Base-by-base conservation (phyloP, 148 eudicot species). In the Talinum fruticosum region DNA sequence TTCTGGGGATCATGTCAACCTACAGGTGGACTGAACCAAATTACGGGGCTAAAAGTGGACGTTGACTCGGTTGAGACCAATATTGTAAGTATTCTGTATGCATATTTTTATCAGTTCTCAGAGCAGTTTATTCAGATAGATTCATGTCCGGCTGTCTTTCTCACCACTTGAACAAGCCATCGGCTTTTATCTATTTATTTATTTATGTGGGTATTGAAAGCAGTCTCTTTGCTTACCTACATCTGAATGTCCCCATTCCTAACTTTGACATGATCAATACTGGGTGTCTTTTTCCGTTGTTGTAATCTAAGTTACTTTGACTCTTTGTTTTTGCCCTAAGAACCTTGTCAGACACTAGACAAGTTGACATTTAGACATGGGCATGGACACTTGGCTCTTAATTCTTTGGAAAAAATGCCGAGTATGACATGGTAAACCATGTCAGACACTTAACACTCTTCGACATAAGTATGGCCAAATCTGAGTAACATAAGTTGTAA, bases 1-100 rank as follows among this genome's bases (percentile, higher is more conserved):
- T 64, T 69, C 29, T 15, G 80, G 74, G 29, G 19, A 70, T 70
- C 26, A 34, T 66, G 32, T 23, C 71, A 53, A 38, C 24, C 49
- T 47, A 35, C 88, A 96, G 99, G 86, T 66, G 98, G 92, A 36
- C 83, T 96, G 77, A 93, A 85, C 85, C 84, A 85, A 78, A 90
- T 96, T 79, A 79, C 87, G 69, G 99, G 99, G 74, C 79, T 96
- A 24, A 88, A 85, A 81, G 98, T 90, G 59, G 93, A 96, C 78
- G 37, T 85, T 15, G 78, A 45, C 81, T 73, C 95, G 54, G 98
- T 96, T 38, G 95, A 96, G 86, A 96, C 98, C 62, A 96, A 96
- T 79, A 96, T 96, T 47, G 99, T 96, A 79, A 90, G 99, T 88
- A 10, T 28, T 74, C 74, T 73, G 8, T 33, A 65, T 72, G 1